phyloP scores from a whole-genome alignment of 352 stramenopile species.

The Globisporangium orthogonon region DNA sequence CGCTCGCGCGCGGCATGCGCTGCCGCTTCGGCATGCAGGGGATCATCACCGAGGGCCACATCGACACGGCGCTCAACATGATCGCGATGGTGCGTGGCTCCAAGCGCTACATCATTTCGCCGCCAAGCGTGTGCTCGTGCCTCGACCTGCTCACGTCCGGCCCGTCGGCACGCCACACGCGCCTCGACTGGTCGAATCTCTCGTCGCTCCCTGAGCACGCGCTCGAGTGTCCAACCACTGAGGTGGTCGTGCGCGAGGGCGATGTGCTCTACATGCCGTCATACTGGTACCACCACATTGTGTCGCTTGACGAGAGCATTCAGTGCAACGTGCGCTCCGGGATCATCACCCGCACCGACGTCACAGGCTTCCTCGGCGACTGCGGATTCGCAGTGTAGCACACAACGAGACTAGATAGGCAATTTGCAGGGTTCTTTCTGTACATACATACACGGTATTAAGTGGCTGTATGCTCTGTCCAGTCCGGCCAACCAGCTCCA shows the following conservation, averaged over 20 bases:
- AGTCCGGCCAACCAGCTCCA: neutral
- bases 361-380: slow-evolving; percentile 24
- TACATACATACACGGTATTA: neutral
- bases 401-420: neutral
- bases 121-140: slow-evolving; percentile 84
- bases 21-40: slow-evolving; percentile 90
- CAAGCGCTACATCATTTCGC: slow-evolving; percentile 90
- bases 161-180: slow-evolving; percentile 87
- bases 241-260: slow-evolving; percentile 89
- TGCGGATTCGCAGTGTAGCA: slow-evolving; percentile 24
- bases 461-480: neutral
- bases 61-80: slow-evolving; percentile 92
- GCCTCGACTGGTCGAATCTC: slow-evolving; percentile 88
- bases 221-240: slow-evolving; percentile 61
- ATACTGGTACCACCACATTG: slow-evolving; percentile 95
- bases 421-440: neutral
- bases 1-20: slow-evolving; percentile 43
- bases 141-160: slow-evolving; percentile 64
- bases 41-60: slow-evolving; percentile 92
- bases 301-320: slow-evolving; percentile 91
- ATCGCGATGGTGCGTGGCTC: slow-evolving; percentile 89
- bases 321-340: slow-evolving; percentile 93
- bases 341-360: slow-evolving; percentile 25
- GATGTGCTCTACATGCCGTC: slow-evolving; percentile 94
- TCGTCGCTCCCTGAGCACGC: slow-evolving; percentile 18